These are phyloP conservation scores for Arthrobotrys iridis DNA, from an alignment of 2,329 filamentous ascomycete species.

Conservation along the genomic window DNA sequence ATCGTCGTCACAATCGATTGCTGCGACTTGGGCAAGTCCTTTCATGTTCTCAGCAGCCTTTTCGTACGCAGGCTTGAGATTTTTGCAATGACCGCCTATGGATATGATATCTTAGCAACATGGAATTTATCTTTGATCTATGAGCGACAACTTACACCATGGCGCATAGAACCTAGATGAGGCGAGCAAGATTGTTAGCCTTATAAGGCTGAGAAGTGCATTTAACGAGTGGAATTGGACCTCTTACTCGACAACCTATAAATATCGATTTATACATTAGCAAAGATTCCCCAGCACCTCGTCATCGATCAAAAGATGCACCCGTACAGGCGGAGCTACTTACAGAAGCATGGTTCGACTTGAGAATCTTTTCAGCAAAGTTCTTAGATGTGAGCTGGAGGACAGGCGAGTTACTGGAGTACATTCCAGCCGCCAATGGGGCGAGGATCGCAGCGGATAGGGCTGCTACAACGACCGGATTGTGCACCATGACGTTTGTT, in stretches of 20 bases:
- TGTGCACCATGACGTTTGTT: constrained; percentile 66
- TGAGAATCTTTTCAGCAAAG: constrained; percentile 83
- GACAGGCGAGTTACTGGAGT: constrained; percentile 86
- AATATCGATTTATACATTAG: constrained; percentile 59
- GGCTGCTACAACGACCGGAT: constrained; percentile 61
- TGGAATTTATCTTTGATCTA: background rate
- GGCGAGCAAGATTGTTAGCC: constrained; percentile 18
- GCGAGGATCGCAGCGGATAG: constrained; percentile 73
- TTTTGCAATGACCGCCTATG: constrained; percentile 85
- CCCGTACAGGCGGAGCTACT: no score
- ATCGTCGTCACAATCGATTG: constrained; percentile 94
- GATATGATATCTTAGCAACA: constrained; percentile 9
- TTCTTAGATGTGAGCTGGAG: constrained; percentile 80
- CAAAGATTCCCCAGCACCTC: constrained; percentile 8
- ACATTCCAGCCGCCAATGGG: constrained; percentile 76
- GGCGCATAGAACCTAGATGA: constrained; percentile 57
- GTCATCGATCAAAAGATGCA: no score
- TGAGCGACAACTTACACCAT: constrained; percentile 56
- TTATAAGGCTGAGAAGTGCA: background rate
- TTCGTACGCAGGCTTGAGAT: constrained; percentile 93
- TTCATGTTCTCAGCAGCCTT: constrained; percentile 88
- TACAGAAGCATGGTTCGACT: constrained; percentile 92
- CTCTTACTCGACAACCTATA: constrained; percentile 67
- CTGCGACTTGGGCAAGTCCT: constrained; percentile 93
- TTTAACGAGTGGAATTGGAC: background rate